These are phyloP conservation scores for Plenodomus lindquistii DNA, from an alignment of 2,329 filamentous ascomycete genomes.

Conservation along the genomic window DNA sequence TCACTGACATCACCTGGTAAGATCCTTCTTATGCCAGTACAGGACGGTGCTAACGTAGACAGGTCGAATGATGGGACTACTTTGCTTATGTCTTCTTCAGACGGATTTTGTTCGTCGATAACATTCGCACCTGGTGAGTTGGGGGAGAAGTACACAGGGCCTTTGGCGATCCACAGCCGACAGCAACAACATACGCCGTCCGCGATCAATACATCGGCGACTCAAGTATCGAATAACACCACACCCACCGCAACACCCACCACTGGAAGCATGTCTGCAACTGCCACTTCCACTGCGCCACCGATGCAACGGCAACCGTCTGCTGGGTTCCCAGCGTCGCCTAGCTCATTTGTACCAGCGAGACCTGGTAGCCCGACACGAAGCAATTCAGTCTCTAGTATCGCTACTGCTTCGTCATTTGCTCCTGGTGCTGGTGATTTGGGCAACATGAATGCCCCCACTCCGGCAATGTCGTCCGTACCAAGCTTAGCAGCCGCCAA, in stretches of 20 bases:
- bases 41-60: conserved; percentile 19
- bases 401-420: conserved; percentile 66
- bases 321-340: conserved; percentile 61
- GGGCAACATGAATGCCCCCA: conserved; percentile 69
- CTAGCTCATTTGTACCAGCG: conserved; percentile 57
- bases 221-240: conserved; percentile 60
- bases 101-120: conserved; percentile 93
- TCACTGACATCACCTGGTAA: conserved; percentile 94
- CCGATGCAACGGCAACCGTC: conserved; percentile 56
- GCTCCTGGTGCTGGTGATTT: conserved; percentile 40
- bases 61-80: conserved; percentile 78
- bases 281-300: conserved; percentile 52
- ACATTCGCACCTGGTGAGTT: conserved; percentile 84
- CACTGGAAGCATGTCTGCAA: conserved; percentile 63
- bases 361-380: conserved; percentile 78
- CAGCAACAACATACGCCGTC: conserved; percentile 41
- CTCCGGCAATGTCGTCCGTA: conserved; percentile 75
- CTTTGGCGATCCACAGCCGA: conserved; percentile 49
- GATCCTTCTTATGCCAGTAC: background rate
- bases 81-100: conserved; percentile 93
- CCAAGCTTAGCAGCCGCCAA: conserved; percentile 76
- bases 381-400: conserved; percentile 83
- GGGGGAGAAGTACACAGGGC: conserved; percentile 76
- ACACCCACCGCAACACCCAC: conserved; percentile 75
- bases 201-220: conserved; percentile 47